Conservation (phyloP, 1,284 basidiomycete species). For the Puccinia triticina region DNA sequence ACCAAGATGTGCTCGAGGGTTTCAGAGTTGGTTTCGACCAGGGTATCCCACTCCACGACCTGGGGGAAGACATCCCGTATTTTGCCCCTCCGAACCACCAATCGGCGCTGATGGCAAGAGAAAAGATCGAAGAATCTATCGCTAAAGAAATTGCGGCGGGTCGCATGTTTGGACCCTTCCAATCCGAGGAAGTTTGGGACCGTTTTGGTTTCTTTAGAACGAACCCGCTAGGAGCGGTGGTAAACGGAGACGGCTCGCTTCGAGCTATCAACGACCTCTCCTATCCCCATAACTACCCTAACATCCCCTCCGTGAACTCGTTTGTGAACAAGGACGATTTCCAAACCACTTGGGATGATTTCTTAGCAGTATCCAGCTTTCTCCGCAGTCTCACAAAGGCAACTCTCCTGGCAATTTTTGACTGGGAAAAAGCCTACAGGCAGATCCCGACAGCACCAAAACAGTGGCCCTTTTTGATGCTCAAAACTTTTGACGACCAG, state of each 20-base stretch:
- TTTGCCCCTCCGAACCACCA: background rate
- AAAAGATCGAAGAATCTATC: background rate
- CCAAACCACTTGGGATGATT: background rate
- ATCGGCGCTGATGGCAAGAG: background rate
- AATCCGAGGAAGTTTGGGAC: background rate
- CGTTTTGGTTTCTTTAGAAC: background rate
- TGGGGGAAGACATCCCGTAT: background rate
- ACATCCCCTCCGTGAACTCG: background rate
- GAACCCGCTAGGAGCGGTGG: slow-evolving; percentile 3
- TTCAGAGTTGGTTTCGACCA: background rate
- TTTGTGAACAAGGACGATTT: background rate
- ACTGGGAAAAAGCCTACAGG: too few relatives aligned
- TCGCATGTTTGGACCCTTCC: background rate
- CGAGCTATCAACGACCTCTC: background rate
- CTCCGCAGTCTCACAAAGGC: background rate
- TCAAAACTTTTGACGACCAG: background rate
- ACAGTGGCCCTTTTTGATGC: background rate
- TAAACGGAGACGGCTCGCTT: background rate
- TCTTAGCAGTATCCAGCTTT: background rate
- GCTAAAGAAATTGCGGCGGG: background rate
- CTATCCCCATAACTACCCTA: background rate
- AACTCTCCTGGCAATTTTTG: background rate
- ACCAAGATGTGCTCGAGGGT: background rate
- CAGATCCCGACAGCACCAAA: too few relatives aligned
- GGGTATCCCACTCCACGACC: background rate